Conservation (phyloP, 2,329 filamentous ascomycete species). For the Sporothrix phasma region DNA sequence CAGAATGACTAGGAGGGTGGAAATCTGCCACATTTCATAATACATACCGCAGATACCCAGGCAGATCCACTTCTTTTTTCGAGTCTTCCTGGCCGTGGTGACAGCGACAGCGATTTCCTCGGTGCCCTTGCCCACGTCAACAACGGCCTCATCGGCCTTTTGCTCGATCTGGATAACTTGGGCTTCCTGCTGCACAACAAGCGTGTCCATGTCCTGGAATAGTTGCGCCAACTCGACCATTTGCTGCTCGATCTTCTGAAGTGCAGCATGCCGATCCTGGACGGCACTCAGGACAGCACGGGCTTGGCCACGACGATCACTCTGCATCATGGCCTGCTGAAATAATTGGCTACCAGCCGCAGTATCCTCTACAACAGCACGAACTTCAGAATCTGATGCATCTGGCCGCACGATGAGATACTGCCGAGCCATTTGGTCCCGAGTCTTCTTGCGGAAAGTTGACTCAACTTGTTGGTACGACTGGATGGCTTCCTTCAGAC, state of each 20-base stretch:
- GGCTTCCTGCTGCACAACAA: constrained; percentile 79
- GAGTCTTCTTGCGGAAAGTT: constrained; percentile 67
- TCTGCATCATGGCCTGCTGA: constrained; percentile 73
- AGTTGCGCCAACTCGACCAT: constrained; percentile 80
- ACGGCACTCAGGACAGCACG: constrained; percentile 71
- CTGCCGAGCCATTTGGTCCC: constrained; percentile 78
- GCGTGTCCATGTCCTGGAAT: constrained; percentile 79
- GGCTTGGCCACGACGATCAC: constrained; percentile 71
- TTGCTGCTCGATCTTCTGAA: constrained; percentile 85
- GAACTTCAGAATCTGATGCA: constrained; percentile 67
- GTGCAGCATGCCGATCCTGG: constrained; percentile 70
- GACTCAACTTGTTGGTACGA: constrained; percentile 73
- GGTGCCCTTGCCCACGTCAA: constrained; percentile 78
- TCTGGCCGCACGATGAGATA: constrained; percentile 83
- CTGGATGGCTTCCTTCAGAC: constrained; percentile 71
- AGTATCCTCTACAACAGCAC: constrained; percentile 63
- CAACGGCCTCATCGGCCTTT: constrained; percentile 75
- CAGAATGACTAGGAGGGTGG: neutral
- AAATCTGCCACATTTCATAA: neutral
- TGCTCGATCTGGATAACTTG: constrained; percentile 73
- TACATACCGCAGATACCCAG: constrained; percentile 58
- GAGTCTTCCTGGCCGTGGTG: constrained; percentile 64
- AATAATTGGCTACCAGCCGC: constrained; percentile 70
- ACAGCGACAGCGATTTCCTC: constrained; percentile 74
- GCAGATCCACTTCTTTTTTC: constrained; percentile 97